phyloP scores from a whole-genome alignment of 148 eudicot species.

The Silene conica region DNA sequence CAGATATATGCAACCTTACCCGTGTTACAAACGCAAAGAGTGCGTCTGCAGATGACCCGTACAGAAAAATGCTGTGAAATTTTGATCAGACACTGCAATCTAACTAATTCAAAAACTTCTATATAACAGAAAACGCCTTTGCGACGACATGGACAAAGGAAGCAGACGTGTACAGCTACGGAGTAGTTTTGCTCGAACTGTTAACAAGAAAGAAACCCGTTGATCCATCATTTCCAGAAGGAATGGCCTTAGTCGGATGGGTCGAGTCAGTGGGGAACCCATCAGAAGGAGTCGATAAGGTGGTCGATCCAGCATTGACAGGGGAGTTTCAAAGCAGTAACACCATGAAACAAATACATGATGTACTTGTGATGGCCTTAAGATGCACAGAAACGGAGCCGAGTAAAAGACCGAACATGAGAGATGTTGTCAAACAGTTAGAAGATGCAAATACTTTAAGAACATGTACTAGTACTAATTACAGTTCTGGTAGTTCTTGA shows the following conservation, averaged over 20 bases:
- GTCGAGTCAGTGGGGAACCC: constrained; percentile 41
- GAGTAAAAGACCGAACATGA: constrained; percentile 68
- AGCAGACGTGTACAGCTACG: constrained; percentile 83
- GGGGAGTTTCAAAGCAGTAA: constrained; percentile 51
- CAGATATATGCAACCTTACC: background rate
- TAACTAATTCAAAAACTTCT: background rate
- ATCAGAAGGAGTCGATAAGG: constrained; percentile 36
- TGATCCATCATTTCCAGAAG: constrained; percentile 46
- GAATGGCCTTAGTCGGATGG: constrained; percentile 55
- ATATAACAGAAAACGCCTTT: constrained; percentile 67
- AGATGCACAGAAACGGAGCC: constrained; percentile 66
- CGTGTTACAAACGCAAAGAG: background rate
- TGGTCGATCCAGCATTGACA: constrained; percentile 44
- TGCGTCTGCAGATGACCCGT: background rate
- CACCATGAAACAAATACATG: constrained; percentile 52
- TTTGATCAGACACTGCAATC: no score
- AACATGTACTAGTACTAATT: background rate
- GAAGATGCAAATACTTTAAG: constrained; percentile 29
- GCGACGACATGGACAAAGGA: constrained; percentile 45
- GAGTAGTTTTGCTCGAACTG: constrained; percentile 74
- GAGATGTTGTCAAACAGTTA: constrained; percentile 66
- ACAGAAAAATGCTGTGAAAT: background rate
- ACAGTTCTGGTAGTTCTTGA: no score
- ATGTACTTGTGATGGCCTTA: constrained; percentile 54
- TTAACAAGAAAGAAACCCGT: constrained; percentile 54